Evolutionary conservation across 495 filamentous ascomycete species (phyloP), one percentile per base, ranked within the genome.

Genomic region (Recurvomyces mirabilis): DNA sequence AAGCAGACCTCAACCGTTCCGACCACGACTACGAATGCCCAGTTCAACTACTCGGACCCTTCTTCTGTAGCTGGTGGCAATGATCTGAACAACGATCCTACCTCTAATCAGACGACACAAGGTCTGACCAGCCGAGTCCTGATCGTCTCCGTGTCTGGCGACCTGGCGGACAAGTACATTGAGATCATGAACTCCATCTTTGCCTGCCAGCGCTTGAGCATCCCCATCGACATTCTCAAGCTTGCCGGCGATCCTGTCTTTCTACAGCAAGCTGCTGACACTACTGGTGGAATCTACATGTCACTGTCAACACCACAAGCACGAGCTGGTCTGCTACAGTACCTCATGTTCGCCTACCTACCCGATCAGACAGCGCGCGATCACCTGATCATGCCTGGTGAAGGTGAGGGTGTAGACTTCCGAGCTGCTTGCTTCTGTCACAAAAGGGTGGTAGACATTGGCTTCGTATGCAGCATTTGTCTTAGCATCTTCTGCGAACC

Each of bases 141-240:
- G 17, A 54, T 67, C 41, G 61, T 98, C 29, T 86, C 80, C 36
- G 84, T 87, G 23, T 86, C 84, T 19, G 81, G 82, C 48, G 82
- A 84, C 64, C 72, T 87, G 4, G 79, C 89, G 0, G 74, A 81
- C 23, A 88, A 95, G 60, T 98, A 98, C 66, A 95, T 96, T 43
- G 84, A 89, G 1, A 82, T 94, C 36, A 98, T 96, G 88, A 98
- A 96, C 67, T 73, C 78, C 51, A 93, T 95, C 30, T 98, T 98
- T 63, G 93, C 91, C 9, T 87, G 88, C 47, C 86, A 84, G 52
- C 80, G 88, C 41, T 68, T 85, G 38, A 71, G 71, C 49, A 84
- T 96, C 47, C 83, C 91, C 12, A 84, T 98, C 59, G 89, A 95
- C 60, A 83, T 94, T 23, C 75, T 86, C 44, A 81, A 93, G 44